A percentile compares a stretch with the other conserved stretches of the same genome.
These are phyloP conservation scores for Phylloporus rhodoxanthus DNA, from an alignment of 768 basidiomycete genomes.

Conservation along the genomic window DNA sequence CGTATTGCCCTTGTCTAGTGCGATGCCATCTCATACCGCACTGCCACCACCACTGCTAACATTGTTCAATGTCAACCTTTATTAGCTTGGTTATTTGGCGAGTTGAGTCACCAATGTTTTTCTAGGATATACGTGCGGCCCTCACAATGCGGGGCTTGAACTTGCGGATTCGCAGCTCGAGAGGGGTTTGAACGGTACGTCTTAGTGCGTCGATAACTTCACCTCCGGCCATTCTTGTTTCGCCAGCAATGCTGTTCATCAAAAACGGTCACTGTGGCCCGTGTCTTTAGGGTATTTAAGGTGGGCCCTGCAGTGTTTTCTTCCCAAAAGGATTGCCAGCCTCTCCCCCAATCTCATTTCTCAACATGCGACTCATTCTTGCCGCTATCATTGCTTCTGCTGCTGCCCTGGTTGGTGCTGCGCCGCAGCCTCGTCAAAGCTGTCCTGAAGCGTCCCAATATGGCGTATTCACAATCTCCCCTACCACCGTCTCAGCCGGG, in stretches of 20 bases:
- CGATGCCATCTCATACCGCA: no score
- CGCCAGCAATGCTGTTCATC: not conserved
- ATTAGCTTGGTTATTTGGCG: no score
- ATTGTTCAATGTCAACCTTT: no score
- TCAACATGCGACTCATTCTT: slow-evolving; percentile 18
- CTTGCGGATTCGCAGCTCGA: not conserved
- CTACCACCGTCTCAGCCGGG: slow-evolving; percentile 19
- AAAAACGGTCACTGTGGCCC: not conserved
- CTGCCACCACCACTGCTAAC: no score
- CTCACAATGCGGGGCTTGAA: not conserved
- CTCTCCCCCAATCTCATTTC: not conserved
- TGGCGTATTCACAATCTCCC: slow-evolving; percentile 16
- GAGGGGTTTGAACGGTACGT: not conserved
- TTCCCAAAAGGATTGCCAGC: not conserved
- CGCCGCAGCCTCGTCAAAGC: slow-evolving; percentile 16
- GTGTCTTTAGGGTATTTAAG: slow-evolving; percentile 8
- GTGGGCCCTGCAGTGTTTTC: not conserved
- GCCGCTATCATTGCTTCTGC: slow-evolving; percentile 6
- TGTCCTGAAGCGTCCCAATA: slow-evolving; percentile 21
- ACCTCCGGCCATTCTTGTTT: not conserved
- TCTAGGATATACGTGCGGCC: not conserved
- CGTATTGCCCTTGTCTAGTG: no score
- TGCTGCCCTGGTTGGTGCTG: slow-evolving; percentile 13
- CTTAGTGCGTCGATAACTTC: not conserved
- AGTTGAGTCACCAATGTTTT: no score